phyloP scores from a whole-genome alignment of 1,284 basidiomycete genomes.

The Flammula alnicola region DNA sequence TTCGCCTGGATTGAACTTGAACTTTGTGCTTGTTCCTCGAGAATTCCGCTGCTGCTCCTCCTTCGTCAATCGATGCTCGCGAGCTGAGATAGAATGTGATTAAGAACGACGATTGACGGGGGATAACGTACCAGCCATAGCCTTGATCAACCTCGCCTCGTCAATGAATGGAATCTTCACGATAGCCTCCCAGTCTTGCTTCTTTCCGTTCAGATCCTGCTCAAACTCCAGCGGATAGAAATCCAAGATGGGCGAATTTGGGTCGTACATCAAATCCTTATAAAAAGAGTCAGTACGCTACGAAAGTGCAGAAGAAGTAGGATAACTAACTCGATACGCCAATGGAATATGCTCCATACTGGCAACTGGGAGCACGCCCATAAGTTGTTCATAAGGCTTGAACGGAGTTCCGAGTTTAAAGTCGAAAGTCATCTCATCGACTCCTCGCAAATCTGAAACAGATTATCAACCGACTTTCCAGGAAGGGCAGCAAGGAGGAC shows the following conservation, averaged over 20 bases:
- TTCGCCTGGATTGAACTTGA: constrained; percentile 72
- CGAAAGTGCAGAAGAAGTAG: constrained; percentile 1
- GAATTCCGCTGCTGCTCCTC: constrained; percentile 84
- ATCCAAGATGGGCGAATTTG: constrained; percentile 88
- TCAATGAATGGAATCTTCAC: constrained; percentile 99
- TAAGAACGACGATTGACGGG: not conserved
- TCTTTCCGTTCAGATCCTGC: constrained; percentile 97
- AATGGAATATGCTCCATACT: constrained; percentile 87
- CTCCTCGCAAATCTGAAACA: constrained; percentile 71
- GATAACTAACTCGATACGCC: constrained; percentile 75
- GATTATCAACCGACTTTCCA: constrained; percentile 2
- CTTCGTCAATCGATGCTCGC: constrained; percentile 76
- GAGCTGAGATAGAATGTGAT: constrained; percentile 47
- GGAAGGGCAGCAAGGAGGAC: constrained; percentile 23
- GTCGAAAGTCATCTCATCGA: constrained; percentile 82
- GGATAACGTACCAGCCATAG: constrained; percentile 73
- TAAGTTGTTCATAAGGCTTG: constrained; percentile 94
- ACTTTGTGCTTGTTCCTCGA: constrained; percentile 82
- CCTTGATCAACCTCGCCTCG: constrained; percentile 76
- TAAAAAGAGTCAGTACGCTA: constrained; percentile 7
- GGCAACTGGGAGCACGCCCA: constrained; percentile 95
- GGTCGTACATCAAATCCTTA: constrained; percentile 89
- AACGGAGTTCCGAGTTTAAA: constrained; percentile 92
- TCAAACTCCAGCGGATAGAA: constrained; percentile 95
- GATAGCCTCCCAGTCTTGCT: constrained; percentile 97